Evolutionary conservation across 116 monocot genomes (phyloP).

Genomic region (Papilionanthe hybrid): DNA sequence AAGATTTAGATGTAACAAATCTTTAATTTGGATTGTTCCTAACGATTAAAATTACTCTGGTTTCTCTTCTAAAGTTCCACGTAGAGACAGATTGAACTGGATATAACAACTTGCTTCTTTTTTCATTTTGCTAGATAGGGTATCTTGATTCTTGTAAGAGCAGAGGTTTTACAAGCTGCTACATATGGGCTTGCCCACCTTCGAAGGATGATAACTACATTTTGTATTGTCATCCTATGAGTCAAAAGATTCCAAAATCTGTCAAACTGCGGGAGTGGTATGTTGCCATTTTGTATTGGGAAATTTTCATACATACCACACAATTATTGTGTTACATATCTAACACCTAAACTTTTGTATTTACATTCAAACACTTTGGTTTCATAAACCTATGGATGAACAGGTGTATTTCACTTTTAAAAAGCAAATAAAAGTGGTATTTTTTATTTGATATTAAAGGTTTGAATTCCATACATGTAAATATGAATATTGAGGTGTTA

Average conservation of each 20-base stretch:
- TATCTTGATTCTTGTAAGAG: constrained; percentile 53
- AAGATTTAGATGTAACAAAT: neutral
- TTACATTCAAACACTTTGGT: no score
- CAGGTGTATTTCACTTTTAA: no score
- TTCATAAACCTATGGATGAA: no score
- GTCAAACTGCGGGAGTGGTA: constrained; percentile 49
- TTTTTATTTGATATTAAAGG: no score
- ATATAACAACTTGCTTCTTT: neutral
- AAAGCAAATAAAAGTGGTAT: no score
- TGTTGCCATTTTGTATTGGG: neutral
- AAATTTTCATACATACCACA: no score
- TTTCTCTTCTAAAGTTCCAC: neutral
- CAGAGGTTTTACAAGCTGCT: constrained; percentile 36
- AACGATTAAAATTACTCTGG: neutral
- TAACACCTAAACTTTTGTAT: no score
- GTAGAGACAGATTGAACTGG: neutral
- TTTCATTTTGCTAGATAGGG: constrained; percentile 32
- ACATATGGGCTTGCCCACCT: constrained; percentile 54
- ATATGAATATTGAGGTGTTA: no score
- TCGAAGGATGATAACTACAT: constrained; percentile 41
- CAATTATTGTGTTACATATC: no score
- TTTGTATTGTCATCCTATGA: constrained; percentile 41
- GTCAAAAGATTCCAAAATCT: constrained; percentile 47
- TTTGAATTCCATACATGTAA: no score
- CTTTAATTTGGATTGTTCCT: neutral